Evolutionary conservation across 345 rosid species (phyloP).

Genomic region (Murraya koenigii): DNA sequence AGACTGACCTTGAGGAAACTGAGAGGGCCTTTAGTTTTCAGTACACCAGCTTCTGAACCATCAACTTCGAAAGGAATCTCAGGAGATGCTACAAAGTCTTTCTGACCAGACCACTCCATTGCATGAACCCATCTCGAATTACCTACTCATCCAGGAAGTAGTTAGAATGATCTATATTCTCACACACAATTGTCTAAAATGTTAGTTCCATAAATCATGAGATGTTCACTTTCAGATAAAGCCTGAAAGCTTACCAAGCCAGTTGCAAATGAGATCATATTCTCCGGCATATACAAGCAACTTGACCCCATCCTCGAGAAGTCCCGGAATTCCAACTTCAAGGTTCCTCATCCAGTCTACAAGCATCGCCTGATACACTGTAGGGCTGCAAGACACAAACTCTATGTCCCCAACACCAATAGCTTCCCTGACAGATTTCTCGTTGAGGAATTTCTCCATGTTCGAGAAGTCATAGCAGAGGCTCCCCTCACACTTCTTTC

Average conservation of each 20-base stretch:
- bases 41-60: conserved; percentile 70
- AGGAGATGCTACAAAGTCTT: conserved; percentile 53
- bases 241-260: conserved; percentile 68
- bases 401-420: conserved; percentile 83
- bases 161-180: background rate
- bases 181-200: background rate
- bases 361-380: conserved; percentile 84
- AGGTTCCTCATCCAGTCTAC: conserved; percentile 97
- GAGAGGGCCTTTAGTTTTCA: conserved; percentile 73
- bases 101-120: conserved; percentile 94
- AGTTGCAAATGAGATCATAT: conserved; percentile 99
- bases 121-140: conserved; percentile 99
- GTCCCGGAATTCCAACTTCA: conserved; percentile 87
- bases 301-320: conserved; percentile 88
- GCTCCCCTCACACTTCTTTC: conserved; percentile 87
- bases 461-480: conserved; percentile 98
- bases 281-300: conserved; percentile 97
- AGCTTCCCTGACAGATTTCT: conserved; percentile 64
- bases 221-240: background rate
- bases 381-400: conserved; percentile 88
- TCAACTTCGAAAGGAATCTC: conserved; percentile 73
- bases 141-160: conserved; percentile 35
- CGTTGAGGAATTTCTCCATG: conserved; percentile 85
- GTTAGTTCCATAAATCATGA: background rate
- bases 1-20: conserved; percentile 82